A percentile compares a stretch with the other conserved stretches of the same genome.
phyloP scores from a whole-genome alignment of 2,329 filamentous ascomycete species.

The Cercospora beticola region DNA sequence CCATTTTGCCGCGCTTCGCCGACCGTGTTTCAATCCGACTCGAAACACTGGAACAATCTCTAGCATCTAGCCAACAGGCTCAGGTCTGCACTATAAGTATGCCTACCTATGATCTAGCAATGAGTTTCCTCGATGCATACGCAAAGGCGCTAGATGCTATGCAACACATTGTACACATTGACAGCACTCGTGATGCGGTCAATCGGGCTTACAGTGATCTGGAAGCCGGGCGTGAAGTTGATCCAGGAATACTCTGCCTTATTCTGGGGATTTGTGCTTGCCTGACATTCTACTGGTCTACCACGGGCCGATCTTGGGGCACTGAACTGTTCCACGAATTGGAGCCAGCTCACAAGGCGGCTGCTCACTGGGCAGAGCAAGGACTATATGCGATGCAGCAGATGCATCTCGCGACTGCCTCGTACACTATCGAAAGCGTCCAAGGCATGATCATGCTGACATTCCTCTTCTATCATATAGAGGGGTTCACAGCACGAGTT shows the following conservation, averaged over 20 bases:
- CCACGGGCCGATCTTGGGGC: conserved; percentile 10
- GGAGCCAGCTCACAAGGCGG: conserved; percentile 14
- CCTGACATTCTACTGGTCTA: conserved; percentile 19
- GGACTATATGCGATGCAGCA: conserved; percentile 21
- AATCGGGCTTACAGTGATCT: conserved; percentile 24
- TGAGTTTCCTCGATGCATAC: conserved; percentile 24
- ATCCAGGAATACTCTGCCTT: conserved; percentile 16
- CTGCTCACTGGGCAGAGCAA: conserved; percentile 18
- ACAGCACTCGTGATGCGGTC: conserved; percentile 19
- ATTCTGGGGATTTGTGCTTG: conserved; percentile 20
- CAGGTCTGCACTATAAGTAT: conserved; percentile 20
- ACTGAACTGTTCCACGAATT: conserved; percentile 6
- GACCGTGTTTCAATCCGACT: conserved; percentile 11
- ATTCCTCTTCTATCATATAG: conserved; percentile 34
- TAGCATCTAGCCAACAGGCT: background rate
- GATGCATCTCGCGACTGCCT: conserved; percentile 8
- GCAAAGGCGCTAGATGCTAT: conserved; percentile 26
- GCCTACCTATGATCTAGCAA: conserved; percentile 23
- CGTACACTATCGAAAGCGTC: conserved; percentile 27
- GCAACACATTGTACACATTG: conserved; percentile 32
- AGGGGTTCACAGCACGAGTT: conserved; percentile 29
- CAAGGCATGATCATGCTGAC: conserved; percentile 33
- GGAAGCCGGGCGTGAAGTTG: conserved; percentile 2
- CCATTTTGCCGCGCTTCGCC: conserved; percentile 14
- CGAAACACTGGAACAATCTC: conserved; percentile 15